Conservation (phyloP, 768 basidiomycete species). For the Calocybe gangraenosa region DNA sequence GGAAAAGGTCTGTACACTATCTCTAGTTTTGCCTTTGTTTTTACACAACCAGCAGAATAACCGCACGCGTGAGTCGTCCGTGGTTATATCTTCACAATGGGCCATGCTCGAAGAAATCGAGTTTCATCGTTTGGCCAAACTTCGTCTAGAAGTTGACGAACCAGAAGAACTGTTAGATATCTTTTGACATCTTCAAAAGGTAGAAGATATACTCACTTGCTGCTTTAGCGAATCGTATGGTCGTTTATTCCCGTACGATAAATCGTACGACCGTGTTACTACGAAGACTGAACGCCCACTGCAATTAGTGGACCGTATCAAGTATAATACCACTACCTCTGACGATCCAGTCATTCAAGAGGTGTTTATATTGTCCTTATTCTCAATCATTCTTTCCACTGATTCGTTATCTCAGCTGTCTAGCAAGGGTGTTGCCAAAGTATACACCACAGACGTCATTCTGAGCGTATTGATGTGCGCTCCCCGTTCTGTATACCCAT, state of each 20-base stretch:
- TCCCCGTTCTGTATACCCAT: conserved; percentile 92
- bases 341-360: conserved; percentile 97
- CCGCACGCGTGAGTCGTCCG: conserved; percentile 87
- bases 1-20: conserved; percentile 66
- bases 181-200: background rate
- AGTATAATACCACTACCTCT: conserved; percentile 96
- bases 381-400: conserved; percentile 4
- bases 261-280: conserved; percentile 90
- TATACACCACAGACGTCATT: conserved; percentile 95
- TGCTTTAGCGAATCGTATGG: conserved; percentile 74
- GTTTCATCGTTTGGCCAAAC: conserved; percentile 86
- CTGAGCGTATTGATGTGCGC: conserved; percentile 96
- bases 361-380: conserved; percentile 34
- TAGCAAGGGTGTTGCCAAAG: conserved; percentile 71
- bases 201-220: conserved; percentile 6
- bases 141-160: conserved; percentile 91
- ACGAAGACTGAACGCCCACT: conserved; percentile 91
- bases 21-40: background rate
- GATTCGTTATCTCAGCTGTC: conserved; percentile 53
- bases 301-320: conserved; percentile 89
- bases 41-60: conserved; percentile 49
- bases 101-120: conserved; percentile 96
- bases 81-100: conserved; percentile 91
- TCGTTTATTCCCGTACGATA: conserved; percentile 89
- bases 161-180: conserved; percentile 79